These are phyloP conservation scores for Cryptosporidium canis DNA, from an alignment of 169 alveolate genomes.

Conservation along the genomic window DNA sequence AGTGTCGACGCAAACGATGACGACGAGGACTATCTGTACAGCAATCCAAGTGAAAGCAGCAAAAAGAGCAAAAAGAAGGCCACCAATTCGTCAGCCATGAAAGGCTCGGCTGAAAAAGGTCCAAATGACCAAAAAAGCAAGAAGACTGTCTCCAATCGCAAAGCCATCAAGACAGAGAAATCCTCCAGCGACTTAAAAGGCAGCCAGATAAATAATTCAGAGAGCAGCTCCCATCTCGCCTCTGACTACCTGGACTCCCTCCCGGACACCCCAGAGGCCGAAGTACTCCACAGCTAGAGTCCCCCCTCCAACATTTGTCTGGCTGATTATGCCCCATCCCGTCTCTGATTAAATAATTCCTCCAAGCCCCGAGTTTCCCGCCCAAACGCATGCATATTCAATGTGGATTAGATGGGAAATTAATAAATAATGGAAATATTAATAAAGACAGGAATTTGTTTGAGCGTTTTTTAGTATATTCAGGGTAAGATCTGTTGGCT, in stretches of 20 bases:
- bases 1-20: neutral
- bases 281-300: neutral
- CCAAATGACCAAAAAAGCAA: neutral
- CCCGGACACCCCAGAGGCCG: conserved; percentile 56
- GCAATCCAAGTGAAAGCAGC: neutral
- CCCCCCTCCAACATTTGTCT: neutral
- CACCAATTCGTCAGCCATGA: neutral
- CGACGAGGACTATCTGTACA: neutral
- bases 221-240: neutral
- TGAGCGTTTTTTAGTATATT: neutral
- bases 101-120: neutral
- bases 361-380: neutral
- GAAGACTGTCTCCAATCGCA: neutral
- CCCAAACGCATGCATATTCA: conserved; percentile 1
- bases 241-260: conserved; percentile 5
- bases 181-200: neutral
- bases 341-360: neutral
- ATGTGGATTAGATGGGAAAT: neutral
- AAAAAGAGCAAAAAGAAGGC: neutral
- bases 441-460: neutral
- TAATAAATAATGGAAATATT: neutral
- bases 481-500: neutral
- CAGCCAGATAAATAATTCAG: neutral
- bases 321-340: neutral
- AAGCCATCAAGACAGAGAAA: neutral